Evolutionary conservation across 2,329 filamentous ascomycete species (phyloP).

Genomic region (Aspergillus melleus): DNA sequence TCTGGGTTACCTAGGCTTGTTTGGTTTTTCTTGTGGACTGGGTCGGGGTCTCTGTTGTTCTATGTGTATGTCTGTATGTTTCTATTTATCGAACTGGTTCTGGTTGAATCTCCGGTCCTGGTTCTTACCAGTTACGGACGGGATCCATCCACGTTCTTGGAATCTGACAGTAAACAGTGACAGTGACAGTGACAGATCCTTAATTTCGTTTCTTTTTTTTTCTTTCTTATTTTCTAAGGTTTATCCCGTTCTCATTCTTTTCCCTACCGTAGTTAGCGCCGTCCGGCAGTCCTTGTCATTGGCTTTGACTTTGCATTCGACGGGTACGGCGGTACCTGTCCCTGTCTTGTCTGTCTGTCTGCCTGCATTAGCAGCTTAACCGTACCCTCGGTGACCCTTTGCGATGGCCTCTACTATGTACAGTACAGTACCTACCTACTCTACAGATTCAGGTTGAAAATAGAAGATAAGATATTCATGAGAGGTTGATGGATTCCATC

Average conservation of each 20-base stretch:
- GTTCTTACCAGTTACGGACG: background rate
- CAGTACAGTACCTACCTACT: background rate
- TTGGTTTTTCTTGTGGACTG: too few species aligned
- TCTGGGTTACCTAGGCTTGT: background rate
- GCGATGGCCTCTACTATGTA: background rate
- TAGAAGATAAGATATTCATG: too few species aligned
- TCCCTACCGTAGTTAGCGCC: background rate
- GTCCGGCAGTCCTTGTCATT: background rate
- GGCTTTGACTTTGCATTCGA: background rate
- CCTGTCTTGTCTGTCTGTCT: too few species aligned
- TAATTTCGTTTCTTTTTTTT: background rate
- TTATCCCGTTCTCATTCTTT: too few species aligned
- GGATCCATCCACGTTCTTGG: background rate
- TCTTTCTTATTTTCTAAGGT: background rate
- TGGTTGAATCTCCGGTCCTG: too few species aligned
- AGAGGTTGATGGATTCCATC: slow-evolving; percentile 34
- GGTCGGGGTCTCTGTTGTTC: too few species aligned
- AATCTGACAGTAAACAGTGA: background rate
- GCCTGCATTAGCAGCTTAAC: slow-evolving; percentile 4
- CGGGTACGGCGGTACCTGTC: slow-evolving; percentile 7
- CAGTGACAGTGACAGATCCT: background rate
- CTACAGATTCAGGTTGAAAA: background rate
- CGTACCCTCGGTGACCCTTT: slow-evolving; percentile 3
- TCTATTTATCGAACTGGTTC: too few species aligned
- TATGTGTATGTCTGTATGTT: too few species aligned